Percentiles rank a stretch among this genome's conserved stretches.
These are phyloP conservation scores for Favolaschia claudopus DNA, from an alignment of 768 basidiomycete species.

Conservation along the genomic window DNA sequence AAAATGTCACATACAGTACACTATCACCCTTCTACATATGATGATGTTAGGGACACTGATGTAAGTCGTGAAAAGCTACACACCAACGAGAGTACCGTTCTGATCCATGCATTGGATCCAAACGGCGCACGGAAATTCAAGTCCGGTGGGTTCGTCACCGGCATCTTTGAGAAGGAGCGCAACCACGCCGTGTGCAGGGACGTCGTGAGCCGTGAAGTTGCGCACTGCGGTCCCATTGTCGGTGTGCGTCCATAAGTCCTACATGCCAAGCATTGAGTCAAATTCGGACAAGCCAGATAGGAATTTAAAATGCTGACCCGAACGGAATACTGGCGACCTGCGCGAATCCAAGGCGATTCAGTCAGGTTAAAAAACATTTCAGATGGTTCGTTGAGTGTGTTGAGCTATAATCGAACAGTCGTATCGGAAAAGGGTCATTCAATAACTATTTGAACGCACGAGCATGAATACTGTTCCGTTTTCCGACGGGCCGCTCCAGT, in stretches of 20 bases:
- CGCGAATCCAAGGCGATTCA: slow-evolving; percentile 71
- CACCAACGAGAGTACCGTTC: slow-evolving; percentile 51
- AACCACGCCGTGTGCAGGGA: slow-evolving; percentile 63
- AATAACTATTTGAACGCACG: slow-evolving; percentile 45
- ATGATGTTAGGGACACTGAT: no score
- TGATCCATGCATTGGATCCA: slow-evolving; percentile 57
- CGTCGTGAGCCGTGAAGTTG: slow-evolving; percentile 51
- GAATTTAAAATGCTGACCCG: slow-evolving; percentile 49
- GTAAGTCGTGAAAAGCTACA: no score
- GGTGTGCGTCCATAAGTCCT: slow-evolving; percentile 67
- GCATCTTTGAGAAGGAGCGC: slow-evolving; percentile 59
- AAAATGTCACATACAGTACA: no score
- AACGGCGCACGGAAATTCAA: slow-evolving; percentile 60
- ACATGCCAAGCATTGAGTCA: background rate
- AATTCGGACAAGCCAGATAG: background rate
- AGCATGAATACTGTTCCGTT: slow-evolving; percentile 73
- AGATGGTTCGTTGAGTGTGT: slow-evolving; percentile 59
- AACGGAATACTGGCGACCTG: slow-evolving; percentile 66
- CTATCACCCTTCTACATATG: no score
- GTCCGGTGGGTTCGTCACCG: slow-evolving; percentile 55
- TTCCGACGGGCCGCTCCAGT: slow-evolving; percentile 68
- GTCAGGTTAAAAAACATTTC: slow-evolving; percentile 65
- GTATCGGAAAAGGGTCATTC: background rate
- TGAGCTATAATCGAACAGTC: slow-evolving; percentile 47
- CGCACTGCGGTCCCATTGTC: slow-evolving; percentile 62